Evolutionary conservation across 177 flowering plant genomes (phyloP).

Genomic region (Vitis hybrid): DNA sequence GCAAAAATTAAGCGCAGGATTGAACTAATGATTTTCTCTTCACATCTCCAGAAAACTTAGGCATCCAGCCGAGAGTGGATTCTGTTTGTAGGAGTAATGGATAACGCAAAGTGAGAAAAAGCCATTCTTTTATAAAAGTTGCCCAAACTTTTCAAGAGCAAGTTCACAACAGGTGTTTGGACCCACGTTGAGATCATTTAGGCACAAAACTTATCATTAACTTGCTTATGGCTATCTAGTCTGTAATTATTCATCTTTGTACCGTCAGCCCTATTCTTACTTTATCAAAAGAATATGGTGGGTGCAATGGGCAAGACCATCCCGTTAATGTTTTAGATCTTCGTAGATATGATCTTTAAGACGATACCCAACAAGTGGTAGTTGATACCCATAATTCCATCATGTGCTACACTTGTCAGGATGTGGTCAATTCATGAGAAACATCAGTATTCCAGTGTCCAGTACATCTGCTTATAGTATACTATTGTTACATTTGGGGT

Average conservation of each 20-base stretch:
- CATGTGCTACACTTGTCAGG: not conserved
- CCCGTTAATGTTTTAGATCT: not conserved
- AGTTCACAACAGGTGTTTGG: not conserved
- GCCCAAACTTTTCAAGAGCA: not conserved
- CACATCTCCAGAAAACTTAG: not conserved
- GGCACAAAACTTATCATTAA: not conserved
- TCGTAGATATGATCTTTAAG: constrained; percentile 4
- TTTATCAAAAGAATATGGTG: not conserved
- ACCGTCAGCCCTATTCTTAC: not conserved
- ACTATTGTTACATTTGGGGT: not conserved
- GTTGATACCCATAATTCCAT: constrained; percentile 2
- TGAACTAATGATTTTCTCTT: not conserved
- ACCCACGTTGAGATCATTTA: not conserved
- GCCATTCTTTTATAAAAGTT: not conserved
- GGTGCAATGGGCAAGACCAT: not conserved
- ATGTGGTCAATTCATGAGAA: not conserved
- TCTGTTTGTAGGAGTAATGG: not conserved
- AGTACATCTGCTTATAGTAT: constrained; percentile 1
- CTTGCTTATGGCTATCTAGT: not conserved
- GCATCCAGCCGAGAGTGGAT: not conserved
- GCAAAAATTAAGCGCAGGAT: not conserved
- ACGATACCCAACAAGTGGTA: not conserved
- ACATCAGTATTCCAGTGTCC: not conserved
- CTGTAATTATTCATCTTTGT: not conserved
- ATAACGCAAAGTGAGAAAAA: not conserved